Evolutionary conservation across 768 basidiomycete species (phyloP).

Genomic region (Pulveroboletus sp.): DNA sequence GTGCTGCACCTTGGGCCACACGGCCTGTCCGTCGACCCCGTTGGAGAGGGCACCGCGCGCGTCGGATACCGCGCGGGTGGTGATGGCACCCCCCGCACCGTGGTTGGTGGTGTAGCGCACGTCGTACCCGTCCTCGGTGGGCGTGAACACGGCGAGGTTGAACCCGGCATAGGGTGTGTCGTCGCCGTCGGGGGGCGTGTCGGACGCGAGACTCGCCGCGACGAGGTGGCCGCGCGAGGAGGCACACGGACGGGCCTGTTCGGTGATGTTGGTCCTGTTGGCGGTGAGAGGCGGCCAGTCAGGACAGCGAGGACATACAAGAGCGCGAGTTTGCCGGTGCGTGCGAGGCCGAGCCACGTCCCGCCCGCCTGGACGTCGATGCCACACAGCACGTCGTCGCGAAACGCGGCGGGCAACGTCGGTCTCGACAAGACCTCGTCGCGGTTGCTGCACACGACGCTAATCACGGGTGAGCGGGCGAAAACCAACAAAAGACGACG

Average conservation of each 20-base stretch:
- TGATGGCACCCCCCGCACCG: conserved; percentile 63
- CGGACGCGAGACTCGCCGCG: conserved; percentile 64
- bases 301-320: conserved; percentile 51
- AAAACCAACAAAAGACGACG: conserved; percentile 10
- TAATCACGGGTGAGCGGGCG: conserved; percentile 22
- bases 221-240: conserved; percentile 70
- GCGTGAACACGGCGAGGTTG: conserved; percentile 69
- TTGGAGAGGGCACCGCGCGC: conserved; percentile 69
- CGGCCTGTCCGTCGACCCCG: conserved; percentile 62
- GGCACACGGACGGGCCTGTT: conserved; percentile 45
- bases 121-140: conserved; percentile 41
- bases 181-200: conserved; percentile 43
- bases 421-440: conserved; percentile 73
- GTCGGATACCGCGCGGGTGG: conserved; percentile 48
- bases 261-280: conserved; percentile 82
- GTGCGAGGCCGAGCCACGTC: conserved; percentile 77
- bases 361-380: conserved; percentile 72
- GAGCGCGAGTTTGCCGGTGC: conserved; percentile 64
- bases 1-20: conserved; percentile 74
- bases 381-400: conserved; percentile 65
- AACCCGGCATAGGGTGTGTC: conserved; percentile 71
- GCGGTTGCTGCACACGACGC: conserved; percentile 73
- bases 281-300: too few relatives aligned
- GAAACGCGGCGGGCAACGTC: conserved; percentile 63
- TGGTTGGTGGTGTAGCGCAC: conserved; percentile 63